A percentile compares a stretch with the other conserved stretches of the same genome.
Conservation (phyloP, 2,329 filamentous ascomycete genomes). For the Orbilia ellipsospora region DNA sequence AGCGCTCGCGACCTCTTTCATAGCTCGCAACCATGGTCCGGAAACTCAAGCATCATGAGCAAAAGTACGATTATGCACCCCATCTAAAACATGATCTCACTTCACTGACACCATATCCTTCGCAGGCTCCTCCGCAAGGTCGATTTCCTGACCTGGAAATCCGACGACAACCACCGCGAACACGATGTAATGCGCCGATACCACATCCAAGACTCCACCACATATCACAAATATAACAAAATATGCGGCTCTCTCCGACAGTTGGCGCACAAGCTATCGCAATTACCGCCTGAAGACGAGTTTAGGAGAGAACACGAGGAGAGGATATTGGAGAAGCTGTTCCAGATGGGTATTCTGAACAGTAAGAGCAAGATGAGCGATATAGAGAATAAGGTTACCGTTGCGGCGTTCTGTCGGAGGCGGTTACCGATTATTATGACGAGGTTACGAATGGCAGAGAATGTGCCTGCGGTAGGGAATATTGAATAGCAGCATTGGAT, state of each 20-base stretch:
- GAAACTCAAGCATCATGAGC: conserved; percentile 96
- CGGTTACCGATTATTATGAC: conserved; percentile 92
- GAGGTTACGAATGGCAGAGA: conserved; percentile 88
- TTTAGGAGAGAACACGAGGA: conserved; percentile 85
- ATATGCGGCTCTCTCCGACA: conserved; percentile 85
- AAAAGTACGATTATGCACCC: conserved; percentile 69
- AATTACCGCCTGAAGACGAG: conserved; percentile 81
- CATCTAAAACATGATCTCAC: conserved; percentile 2
- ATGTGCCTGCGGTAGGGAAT: conserved; percentile 75
- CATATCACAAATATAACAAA: conserved; percentile 77
- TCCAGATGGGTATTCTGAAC: conserved; percentile 87
- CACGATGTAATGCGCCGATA: conserved; percentile 83
- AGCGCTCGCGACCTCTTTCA: conserved; percentile 8
- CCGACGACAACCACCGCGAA: conserved; percentile 86
- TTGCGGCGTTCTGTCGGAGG: conserved; percentile 85
- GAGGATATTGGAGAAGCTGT: conserved; percentile 88
- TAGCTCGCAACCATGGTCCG: conserved; percentile 76
- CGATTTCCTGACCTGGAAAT: conserved; percentile 94
- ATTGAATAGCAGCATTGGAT: conserved; percentile 5
- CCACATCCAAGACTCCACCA: conserved; percentile 87
- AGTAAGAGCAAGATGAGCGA: conserved; percentile 80
- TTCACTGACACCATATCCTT: background rate
- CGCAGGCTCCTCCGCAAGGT: conserved; percentile 80
- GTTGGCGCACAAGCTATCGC: conserved; percentile 85
- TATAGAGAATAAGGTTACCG: conserved; percentile 88